A percentile compares a stretch with the other conserved stretches of the same genome.
phyloP scores from a whole-genome alignment of 1,284 basidiomycete species.

The Cutaneotrichosporon dermatis region DNA sequence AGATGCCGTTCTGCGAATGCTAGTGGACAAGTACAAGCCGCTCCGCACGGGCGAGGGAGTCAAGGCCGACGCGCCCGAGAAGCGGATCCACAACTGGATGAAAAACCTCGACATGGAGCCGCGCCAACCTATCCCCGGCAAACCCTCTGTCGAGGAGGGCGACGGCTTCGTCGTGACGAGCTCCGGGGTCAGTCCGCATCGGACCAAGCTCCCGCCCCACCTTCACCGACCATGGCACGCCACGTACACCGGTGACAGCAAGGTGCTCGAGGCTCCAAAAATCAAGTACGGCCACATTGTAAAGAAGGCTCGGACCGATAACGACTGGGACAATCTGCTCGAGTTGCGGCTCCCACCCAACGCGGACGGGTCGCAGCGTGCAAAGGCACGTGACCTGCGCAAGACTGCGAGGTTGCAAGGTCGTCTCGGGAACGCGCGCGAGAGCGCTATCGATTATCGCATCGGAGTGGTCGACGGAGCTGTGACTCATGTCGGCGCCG shows the following conservation, averaged over 20 bases:
- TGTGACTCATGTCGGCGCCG: slow-evolving; percentile 31
- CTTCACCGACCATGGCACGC: slow-evolving; percentile 46
- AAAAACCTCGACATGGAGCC: slow-evolving; percentile 39
- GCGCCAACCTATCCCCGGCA: slow-evolving; percentile 9
- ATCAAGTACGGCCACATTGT: slow-evolving; percentile 44
- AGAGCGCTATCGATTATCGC: slow-evolving; percentile 71
- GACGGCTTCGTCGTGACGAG: neutral
- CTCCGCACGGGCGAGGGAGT: slow-evolving; percentile 53
- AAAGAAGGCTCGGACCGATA: slow-evolving; percentile 14
- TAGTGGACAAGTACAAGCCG: slow-evolving; percentile 79
- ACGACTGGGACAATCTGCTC: slow-evolving; percentile 34
- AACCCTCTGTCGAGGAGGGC: neutral
- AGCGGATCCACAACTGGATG: slow-evolving; percentile 61
- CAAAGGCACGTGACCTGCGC: slow-evolving; percentile 55
- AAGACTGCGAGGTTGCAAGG: slow-evolving; percentile 57
- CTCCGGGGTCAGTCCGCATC: slow-evolving; percentile 21
- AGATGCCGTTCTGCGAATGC: slow-evolving; percentile 75
- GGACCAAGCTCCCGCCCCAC: slow-evolving; percentile 43
- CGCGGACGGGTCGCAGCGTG: slow-evolving; percentile 55
- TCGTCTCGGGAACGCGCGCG: slow-evolving; percentile 62
- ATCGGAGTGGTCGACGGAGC: slow-evolving; percentile 52
- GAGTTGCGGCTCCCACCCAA: slow-evolving; percentile 43
- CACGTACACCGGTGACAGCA: slow-evolving; percentile 39
- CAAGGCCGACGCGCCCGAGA: slow-evolving; percentile 58
- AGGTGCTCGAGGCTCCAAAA: slow-evolving; percentile 23